These are phyloP conservation scores for Cocos nucifera DNA, from an alignment of 176 grass and related monocot species.

Conservation along the genomic window DNA sequence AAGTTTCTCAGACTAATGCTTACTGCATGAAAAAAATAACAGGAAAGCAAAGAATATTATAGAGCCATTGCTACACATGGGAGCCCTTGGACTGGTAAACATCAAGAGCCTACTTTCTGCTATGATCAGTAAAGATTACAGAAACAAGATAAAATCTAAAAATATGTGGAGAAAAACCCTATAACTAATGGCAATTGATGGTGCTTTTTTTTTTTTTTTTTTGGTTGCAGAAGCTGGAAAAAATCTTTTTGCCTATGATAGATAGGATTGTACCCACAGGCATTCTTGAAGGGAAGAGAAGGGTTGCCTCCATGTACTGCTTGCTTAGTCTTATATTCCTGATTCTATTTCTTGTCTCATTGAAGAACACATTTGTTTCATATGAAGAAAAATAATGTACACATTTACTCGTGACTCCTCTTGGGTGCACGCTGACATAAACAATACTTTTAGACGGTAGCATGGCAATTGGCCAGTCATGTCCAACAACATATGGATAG, in stretches of 20 bases:
- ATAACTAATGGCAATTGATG: too few species aligned
- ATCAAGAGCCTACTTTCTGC: background rate
- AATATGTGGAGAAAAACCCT: too few species aligned
- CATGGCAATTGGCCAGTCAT: too few species aligned
- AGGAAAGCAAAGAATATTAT: slow-evolving; percentile 17
- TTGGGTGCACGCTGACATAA: too few species aligned
- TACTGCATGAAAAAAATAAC: background rate
- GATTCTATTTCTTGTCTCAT: slow-evolving; percentile 33
- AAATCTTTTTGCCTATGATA: slow-evolving; percentile 27
- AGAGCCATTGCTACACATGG: background rate
- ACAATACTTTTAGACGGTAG: too few species aligned
- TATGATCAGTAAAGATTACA: background rate
- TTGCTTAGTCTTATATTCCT: slow-evolving; percentile 42
- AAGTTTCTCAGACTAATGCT: too few species aligned
- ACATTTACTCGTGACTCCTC: too few species aligned
- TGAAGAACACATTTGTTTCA: slow-evolving; percentile 24
- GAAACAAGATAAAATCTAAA: too few species aligned
- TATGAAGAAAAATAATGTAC: background rate
- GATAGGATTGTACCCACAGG: slow-evolving; percentile 47
- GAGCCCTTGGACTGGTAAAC: slow-evolving; percentile 15
- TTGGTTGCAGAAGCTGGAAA: slow-evolving; percentile 45
- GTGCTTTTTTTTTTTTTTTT: too few species aligned
- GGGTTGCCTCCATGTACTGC: slow-evolving; percentile 17
- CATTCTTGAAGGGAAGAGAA: slow-evolving; percentile 30
- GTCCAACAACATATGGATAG: too few species aligned